Percentiles rank a stretch among this genome's conserved stretches.
phyloP scores from a whole-genome alignment of 768 basidiomycete species.

The Hypholoma fasciculare region DNA sequence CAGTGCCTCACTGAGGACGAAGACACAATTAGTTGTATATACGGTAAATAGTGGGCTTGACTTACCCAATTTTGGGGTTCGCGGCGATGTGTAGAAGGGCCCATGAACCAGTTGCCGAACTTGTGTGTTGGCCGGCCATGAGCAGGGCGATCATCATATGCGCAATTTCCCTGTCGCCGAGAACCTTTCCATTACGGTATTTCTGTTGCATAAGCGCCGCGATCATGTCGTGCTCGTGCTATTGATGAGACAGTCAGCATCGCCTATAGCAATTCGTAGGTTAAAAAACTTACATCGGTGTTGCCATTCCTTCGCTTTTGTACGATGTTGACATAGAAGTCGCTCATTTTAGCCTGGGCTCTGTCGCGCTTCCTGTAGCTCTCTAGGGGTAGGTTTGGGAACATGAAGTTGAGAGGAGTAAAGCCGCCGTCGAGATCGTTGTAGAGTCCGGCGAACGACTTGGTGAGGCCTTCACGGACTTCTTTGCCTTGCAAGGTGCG shows the following conservation, averaged over 20 bases:
- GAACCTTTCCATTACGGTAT: conserved; percentile 77
- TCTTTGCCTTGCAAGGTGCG: conserved; percentile 93
- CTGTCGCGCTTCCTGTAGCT: conserved; percentile 87
- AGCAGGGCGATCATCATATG: conserved; percentile 99
- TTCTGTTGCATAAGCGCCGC: conserved; percentile 78
- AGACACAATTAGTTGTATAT: background rate
- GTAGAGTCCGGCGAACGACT: conserved; percentile 82
- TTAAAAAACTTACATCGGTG: conserved; percentile 34
- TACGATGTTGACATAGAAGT: conserved; percentile 90
- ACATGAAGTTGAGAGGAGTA: conserved; percentile 93
- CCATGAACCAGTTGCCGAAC: conserved; percentile 92
- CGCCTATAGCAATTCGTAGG: background rate
- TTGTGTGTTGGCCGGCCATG: conserved; percentile 99
- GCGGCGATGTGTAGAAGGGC: conserved; percentile 83
- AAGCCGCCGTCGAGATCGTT: conserved; percentile 94
- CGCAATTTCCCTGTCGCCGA: conserved; percentile 90
- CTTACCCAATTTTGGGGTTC: conserved; percentile 73
- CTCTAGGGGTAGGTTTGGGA: conserved; percentile 89
- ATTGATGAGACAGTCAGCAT: conserved; percentile 6
- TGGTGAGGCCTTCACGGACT: conserved; percentile 77
- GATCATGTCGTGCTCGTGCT: conserved; percentile 90
- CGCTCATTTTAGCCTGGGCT: conserved; percentile 91
- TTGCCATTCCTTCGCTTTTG: conserved; percentile 60
- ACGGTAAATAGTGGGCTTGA: conserved; percentile 11
- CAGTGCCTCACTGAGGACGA: conserved; percentile 60